A percentile compares a stretch with the other conserved stretches of the same genome.
Evolutionary conservation across 1,284 basidiomycete genomes (phyloP).

Genomic region (Golubevia sp.): DNA sequence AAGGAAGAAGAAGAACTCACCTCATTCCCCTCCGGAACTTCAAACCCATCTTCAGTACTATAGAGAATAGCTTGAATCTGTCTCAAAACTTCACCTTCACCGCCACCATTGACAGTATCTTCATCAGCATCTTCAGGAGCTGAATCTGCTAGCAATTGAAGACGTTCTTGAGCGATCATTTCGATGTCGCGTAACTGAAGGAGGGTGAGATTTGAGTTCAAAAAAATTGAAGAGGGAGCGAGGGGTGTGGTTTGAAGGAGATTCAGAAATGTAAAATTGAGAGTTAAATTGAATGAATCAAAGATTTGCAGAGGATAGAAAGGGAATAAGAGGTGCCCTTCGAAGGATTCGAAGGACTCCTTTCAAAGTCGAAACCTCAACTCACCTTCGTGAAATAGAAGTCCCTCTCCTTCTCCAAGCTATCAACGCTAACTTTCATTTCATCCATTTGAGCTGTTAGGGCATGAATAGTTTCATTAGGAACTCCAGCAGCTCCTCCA

Average conservation of each 20-base stretch:
- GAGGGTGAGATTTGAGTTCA: neutral
- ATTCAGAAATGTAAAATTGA: neutral
- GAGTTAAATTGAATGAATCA: conserved; percentile 1
- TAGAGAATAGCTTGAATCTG: conserved; percentile 94
- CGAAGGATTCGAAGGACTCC: no score
- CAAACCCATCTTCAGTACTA: conserved; percentile 72
- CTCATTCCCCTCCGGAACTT: conserved; percentile 51
- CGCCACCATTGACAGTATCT: conserved; percentile 39
- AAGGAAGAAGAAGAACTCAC: conserved; percentile 3
- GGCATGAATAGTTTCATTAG: conserved; percentile 65
- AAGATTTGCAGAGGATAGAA: conserved; percentile 1
- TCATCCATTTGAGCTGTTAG: conserved; percentile 81
- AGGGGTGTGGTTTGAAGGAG: neutral
- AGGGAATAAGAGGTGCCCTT: conserved; percentile 9
- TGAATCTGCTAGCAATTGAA: conserved; percentile 39
- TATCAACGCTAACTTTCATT: conserved; percentile 79
- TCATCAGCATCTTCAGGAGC: conserved; percentile 62
- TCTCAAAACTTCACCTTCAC: conserved; percentile 72
- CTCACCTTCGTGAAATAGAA: conserved; percentile 96
- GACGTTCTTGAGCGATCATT: conserved; percentile 71
- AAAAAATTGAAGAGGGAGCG: neutral
- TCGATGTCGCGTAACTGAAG: conserved; percentile 74
- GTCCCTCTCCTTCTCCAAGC: conserved; percentile 81
- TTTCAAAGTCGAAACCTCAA: conserved; percentile 9
- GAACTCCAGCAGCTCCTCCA: conserved; percentile 15